Percentiles rank a stretch among this genome's conserved stretches.
Evolutionary conservation across 768 basidiomycete species (phyloP).

Genomic region (Lentinula sp.): DNA sequence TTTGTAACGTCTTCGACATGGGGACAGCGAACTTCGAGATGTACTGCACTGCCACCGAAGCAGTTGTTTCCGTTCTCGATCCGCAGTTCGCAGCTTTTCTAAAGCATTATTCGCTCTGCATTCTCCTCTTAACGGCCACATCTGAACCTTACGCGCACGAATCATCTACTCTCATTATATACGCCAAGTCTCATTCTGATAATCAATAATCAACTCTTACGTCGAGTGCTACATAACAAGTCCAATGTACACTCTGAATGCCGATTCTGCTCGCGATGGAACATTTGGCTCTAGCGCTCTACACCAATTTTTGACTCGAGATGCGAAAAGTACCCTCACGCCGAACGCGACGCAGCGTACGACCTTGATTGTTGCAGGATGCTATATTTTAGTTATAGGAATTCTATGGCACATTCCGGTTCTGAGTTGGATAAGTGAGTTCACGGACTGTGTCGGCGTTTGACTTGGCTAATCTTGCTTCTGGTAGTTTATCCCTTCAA

Average conservation of each 20-base stretch:
- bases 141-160: not conserved
- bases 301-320: slow-evolving; percentile 15
- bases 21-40: no score
- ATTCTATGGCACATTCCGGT: slow-evolving; percentile 77
- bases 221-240: no score
- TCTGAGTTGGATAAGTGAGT: slow-evolving; percentile 69
- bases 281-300: not conserved
- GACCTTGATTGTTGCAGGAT: slow-evolving; percentile 76
- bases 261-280: not conserved
- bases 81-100: no score
- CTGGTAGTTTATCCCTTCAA: slow-evolving; percentile 83
- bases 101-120: no score
- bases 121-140: slow-evolving; percentile 7
- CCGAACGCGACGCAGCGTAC: slow-evolving; percentile 69
- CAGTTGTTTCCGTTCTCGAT: no score
- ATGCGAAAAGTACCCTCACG: slow-evolving; percentile 40
- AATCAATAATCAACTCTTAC: no score
- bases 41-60: no score
- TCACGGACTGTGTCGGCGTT: not conserved
- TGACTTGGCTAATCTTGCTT: slow-evolving; percentile 6
- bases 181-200: no score
- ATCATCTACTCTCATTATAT: no score
- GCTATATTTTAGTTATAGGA: slow-evolving; percentile 69
- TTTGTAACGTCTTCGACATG: no score
- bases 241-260: not conserved